phyloP scores from a whole-genome alignment of 306 rosid genomes.

The Medicago arabica region DNA sequence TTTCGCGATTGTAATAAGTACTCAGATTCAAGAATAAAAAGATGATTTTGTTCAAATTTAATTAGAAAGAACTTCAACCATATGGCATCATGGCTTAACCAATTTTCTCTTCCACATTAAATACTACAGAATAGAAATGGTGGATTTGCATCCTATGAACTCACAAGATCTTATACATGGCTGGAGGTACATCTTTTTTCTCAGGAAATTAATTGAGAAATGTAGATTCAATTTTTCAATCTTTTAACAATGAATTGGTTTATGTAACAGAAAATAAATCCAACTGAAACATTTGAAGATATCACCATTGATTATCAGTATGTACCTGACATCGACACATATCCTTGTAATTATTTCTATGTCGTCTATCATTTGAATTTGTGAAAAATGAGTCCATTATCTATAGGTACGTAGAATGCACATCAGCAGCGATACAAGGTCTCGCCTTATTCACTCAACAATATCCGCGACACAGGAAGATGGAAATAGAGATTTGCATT shows the following conservation, averaged over 20 bases:
- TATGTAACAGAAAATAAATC: slow-evolving; percentile 63
- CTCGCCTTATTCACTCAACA: slow-evolving; percentile 53
- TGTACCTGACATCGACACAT: slow-evolving; percentile 23
- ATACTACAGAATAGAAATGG: slow-evolving; percentile 64
- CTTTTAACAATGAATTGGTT: slow-evolving; percentile 22
- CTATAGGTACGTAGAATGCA: slow-evolving; percentile 73
- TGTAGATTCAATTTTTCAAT: not conserved
- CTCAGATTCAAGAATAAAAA: not conserved
- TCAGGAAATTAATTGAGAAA: not conserved
- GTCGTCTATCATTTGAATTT: not conserved
- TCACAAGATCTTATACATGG: slow-evolving; percentile 80
- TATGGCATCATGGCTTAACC: slow-evolving; percentile 8
- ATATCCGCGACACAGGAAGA: slow-evolving; percentile 49
- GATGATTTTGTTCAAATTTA: slow-evolving; percentile 15
- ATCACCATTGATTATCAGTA: slow-evolving; percentile 75
- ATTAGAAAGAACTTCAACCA: not conserved
- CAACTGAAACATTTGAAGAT: slow-evolving; percentile 70
- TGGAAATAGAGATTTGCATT: slow-evolving; percentile 62
- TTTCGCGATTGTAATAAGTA: not conserved
- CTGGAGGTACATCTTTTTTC: slow-evolving; percentile 56
- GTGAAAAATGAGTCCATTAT: not conserved
- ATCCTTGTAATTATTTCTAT: not conserved
- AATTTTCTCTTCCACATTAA: not conserved
- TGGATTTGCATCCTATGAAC: slow-evolving; percentile 87
- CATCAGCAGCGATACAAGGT: slow-evolving; percentile 67